Conservation (phyloP, 495 filamentous ascomycete species). For the Xylaria venustula region DNA sequence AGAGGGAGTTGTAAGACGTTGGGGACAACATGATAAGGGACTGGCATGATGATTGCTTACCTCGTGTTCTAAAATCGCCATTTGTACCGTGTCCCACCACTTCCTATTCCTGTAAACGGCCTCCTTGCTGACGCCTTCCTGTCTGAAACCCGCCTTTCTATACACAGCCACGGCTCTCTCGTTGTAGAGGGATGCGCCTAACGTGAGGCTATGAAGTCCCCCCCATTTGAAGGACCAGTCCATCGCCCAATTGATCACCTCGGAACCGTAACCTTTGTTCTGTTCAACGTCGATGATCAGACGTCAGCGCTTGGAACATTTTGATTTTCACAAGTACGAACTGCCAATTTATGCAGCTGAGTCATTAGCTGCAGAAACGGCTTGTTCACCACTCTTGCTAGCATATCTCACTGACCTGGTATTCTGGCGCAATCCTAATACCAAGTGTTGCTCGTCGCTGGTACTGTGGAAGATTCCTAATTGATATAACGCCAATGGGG, state of each 20-base stretch:
- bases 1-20: too few species aligned
- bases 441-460: not conserved
- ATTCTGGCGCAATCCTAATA: not conserved
- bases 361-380: too few species aligned
- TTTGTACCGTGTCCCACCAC: constrained; percentile 39
- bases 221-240: constrained; percentile 43
- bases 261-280: constrained; percentile 45
- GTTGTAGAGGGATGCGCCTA: constrained; percentile 38
- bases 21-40: not conserved
- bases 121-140: constrained; percentile 43
- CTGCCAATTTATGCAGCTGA: too few species aligned
- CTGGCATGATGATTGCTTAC: not conserved
- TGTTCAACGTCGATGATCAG: constrained; percentile 30
- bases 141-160: constrained; percentile 40
- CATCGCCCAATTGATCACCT: constrained; percentile 48
- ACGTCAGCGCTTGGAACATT: constrained; percentile 16
- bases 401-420: not conserved
- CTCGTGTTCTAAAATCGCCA: constrained; percentile 44
- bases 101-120: constrained; percentile 33
- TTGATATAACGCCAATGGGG: not conserved
- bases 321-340: too few species aligned
- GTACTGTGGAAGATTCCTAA: not conserved
- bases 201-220: constrained; percentile 39
- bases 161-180: constrained; percentile 40
- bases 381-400: too few species aligned